Evolutionary conservation across 768 basidiomycete genomes (phyloP), one percentile per base, ranked within the genome.

Genomic region (Tulasnella sp.): DNA sequence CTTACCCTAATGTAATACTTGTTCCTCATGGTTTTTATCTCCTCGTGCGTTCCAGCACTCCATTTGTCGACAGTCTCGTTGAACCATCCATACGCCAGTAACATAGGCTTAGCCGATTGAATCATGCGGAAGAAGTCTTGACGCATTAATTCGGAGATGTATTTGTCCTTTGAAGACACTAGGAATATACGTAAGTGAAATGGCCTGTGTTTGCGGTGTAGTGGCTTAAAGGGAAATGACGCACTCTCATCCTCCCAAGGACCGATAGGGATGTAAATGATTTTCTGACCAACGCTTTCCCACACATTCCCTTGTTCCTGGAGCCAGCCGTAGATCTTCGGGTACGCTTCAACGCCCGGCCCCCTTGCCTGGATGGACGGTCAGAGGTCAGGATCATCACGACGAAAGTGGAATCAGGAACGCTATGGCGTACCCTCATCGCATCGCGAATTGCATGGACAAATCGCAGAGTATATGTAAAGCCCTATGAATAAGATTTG

Each of bases 201-300:
- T 8, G 1, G 58, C 31, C 12, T 29, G 29, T 25, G 31, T 11
- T 14, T 34, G 25, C 15, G 25, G 0, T 64, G 6, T 4, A 3
- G 15, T 9, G 25, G 0, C 3, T 19, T 36, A 37, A 38, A 54
- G n/a, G 12, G 6, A 15, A 0, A 40, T 52, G 9, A 11, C 73
- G 36, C 36, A 76, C 75, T 38, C 3, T 68, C 69, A 6, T 76
- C 75, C 25, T 76, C 75, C 75, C 75, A 76, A 15, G 75, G 64
- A 19, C 75, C 75, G 67, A 76, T 15, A 29, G 75, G 67, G 3
- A 76, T 45, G 19, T 69, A 70, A 14, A 76, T 15, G 14, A 15
- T 36, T 31, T 76, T 71, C 22, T 70, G 15, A 2, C 75, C 75
- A 7, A 39, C 4, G 29, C 7, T 37, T 14, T 58, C 52, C 73